Base-by-base conservation (phyloP, 805 yeast genomes). In the Wickerhamomyces strasburgensis region DNA sequence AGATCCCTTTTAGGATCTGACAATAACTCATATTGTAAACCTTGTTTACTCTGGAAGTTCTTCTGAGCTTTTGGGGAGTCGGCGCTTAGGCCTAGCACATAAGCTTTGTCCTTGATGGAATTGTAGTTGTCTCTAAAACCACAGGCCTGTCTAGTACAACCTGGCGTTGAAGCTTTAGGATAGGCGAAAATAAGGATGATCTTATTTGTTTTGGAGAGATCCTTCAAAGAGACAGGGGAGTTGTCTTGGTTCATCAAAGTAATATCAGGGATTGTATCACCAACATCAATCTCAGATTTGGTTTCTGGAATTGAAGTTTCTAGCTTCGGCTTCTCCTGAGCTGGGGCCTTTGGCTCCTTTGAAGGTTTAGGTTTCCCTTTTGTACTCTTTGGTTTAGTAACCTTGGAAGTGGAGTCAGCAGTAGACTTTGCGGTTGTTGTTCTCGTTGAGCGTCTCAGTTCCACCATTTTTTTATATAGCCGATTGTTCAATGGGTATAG, bases 81-180 rank as follows among this genome's bases (percentile, higher is more conserved):
- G 4, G 90, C 80, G 52, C 94, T 82, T 34, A 90, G 58, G 0
- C 98, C 98, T 49, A 73, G 78, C 2, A 90, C 80, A 0, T 73
- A 64, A 2, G 79, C 80, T 17, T 72, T 72, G 27, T 72, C 63
- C 31, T 66, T 58, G 51, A 84, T 72, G 29, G 70, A 65, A 3
- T 70, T 66, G 57, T 64, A 80, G 49, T 75, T 75, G 46, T 75
- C 80, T 50, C 93, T 78, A 58, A 83, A 93, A 0, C 96, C 96
- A 57, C 84, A 74, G 3, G 89, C 97, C 63, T 90, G 98, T 50
- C 87, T 75, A 1, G 98, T 90, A 61, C 98, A 93, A 3, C 98
- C 98, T 1, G 96, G 96, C 1, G 98, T 90, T 18, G 83, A 78
- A 0, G 98, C 98, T 54, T 73, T 81, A 37, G 98, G 98, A 56